Evolutionary conservation across 441 rosid species (phyloP).

Genomic region (Kokia cookei): DNA sequence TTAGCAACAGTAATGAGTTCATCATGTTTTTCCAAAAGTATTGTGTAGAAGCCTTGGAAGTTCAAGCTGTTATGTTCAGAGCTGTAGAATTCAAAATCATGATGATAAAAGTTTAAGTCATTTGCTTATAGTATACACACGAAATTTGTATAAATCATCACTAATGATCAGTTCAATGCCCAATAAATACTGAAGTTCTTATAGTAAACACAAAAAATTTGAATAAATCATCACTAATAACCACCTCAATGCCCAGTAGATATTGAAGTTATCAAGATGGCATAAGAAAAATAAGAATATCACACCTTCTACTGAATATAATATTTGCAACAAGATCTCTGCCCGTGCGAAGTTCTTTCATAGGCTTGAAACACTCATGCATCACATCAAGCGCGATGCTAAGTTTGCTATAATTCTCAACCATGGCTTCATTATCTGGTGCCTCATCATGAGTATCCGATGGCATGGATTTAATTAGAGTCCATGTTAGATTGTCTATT

Average conservation of each 20-base stretch:
- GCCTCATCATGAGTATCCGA: slow-evolving; percentile 21
- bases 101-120: slow-evolving; percentile 4
- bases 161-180: neutral
- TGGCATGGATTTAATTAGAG: slow-evolving; percentile 36
- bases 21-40: slow-evolving; percentile 63
- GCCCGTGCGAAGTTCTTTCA: slow-evolving; percentile 42
- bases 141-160: neutral
- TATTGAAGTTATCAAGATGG: slow-evolving; percentile 1
- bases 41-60: slow-evolving; percentile 78
- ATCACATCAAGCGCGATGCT: slow-evolving; percentile 63
- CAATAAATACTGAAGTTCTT: no score
- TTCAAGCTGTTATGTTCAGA: slow-evolving; percentile 62
- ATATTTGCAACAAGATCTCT: slow-evolving; percentile 71
- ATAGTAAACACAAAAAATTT: no score
- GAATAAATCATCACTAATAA: neutral
- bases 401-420: slow-evolving; percentile 56
- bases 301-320: slow-evolving; percentile 66
- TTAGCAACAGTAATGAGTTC: slow-evolving; percentile 55
- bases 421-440: slow-evolving; percentile 28
- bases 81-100: slow-evolving; percentile 28
- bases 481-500: slow-evolving; percentile 62
- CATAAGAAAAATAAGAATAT: slow-evolving; percentile 6
- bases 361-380: slow-evolving; percentile 83
- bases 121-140: neutral
- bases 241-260: neutral